These are phyloP conservation scores for Fusarium musae DNA, from an alignment of 2,329 filamentous ascomycete genomes.

Conservation along the genomic window DNA sequence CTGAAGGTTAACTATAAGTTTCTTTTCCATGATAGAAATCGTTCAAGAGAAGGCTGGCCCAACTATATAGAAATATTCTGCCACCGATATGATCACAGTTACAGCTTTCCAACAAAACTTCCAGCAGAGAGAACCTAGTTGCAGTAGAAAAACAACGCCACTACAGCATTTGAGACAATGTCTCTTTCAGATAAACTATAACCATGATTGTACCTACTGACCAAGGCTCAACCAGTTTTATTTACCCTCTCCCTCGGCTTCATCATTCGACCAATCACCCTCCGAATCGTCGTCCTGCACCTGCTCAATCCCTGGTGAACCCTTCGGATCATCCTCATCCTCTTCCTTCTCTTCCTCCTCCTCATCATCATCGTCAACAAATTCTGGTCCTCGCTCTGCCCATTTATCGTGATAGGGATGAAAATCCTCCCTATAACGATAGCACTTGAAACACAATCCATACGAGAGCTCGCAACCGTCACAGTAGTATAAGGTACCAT, in stretches of 20 bases:
- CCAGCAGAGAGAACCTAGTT: too few relatives aligned
- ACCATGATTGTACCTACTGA: neutral
- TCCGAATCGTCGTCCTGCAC: neutral
- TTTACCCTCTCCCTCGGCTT: neutral
- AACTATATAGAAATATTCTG: too few relatives aligned
- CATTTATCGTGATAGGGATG: neutral
- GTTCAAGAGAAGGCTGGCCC: too few relatives aligned
- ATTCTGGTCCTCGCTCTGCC: neutral
- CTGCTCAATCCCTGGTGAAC: neutral
- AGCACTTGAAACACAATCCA: neutral
- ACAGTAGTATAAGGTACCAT: neutral
- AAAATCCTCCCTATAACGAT: neutral
- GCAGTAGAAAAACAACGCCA: too few relatives aligned
- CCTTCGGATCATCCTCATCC: neutral
- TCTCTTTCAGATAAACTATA: rapidly evolving
- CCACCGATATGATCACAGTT: too few relatives aligned
- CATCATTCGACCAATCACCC: neutral
- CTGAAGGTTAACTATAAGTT: rapidly evolving
- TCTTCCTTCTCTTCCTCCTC: neutral
- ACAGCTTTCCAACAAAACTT: too few relatives aligned
- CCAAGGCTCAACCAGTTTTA: rapidly evolving
- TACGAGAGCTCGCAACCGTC: neutral
- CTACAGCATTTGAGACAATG: too few relatives aligned
- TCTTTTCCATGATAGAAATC: neutral
- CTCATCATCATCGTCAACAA: neutral